Percentiles rank a stretch among this genome's conserved stretches.
Evolutionary conservation across 352 stramenopile species (phyloP).

Genomic region (Phytopythium ostracodes): DNA sequence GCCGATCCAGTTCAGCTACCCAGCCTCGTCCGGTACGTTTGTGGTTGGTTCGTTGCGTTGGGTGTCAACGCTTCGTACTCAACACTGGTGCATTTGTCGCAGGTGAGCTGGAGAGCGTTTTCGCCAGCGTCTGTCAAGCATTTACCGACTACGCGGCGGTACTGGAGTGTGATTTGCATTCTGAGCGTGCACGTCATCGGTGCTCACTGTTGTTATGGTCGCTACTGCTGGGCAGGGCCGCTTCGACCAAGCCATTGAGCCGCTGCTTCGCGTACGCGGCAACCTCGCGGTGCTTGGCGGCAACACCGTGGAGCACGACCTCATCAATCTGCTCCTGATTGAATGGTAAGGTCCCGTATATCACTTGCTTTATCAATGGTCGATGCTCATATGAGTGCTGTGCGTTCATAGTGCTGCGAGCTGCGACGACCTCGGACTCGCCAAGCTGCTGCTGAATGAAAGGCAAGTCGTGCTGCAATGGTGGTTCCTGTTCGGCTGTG

Average conservation of each 20-base stretch:
- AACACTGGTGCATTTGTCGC: background rate
- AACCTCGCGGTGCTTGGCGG: constrained; percentile 69
- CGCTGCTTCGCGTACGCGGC: constrained; percentile 55
- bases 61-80: background rate
- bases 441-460: constrained; percentile 82
- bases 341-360: constrained; percentile 42
- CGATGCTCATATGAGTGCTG: background rate
- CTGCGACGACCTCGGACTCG: constrained; percentile 60
- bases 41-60: background rate
- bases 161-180: background rate
- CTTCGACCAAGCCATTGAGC: constrained; percentile 52
- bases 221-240: constrained; percentile 18
- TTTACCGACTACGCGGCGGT: constrained; percentile 75
- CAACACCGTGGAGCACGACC: constrained; percentile 65
- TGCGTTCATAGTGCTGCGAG: constrained; percentile 49
- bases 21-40: constrained; percentile 19
- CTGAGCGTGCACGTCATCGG: background rate
- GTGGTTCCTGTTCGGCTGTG: background rate
- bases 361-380: background rate
- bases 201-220: background rate
- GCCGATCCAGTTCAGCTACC: constrained; percentile 61
- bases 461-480: constrained; percentile 20
- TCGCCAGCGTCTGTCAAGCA: constrained; percentile 47
- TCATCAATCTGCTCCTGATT: constrained; percentile 72
- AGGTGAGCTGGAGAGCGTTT: constrained; percentile 45